Base-by-base conservation (phyloP, 192 early-diverging fungal species). In the Umbelopsis vinacea region DNA sequence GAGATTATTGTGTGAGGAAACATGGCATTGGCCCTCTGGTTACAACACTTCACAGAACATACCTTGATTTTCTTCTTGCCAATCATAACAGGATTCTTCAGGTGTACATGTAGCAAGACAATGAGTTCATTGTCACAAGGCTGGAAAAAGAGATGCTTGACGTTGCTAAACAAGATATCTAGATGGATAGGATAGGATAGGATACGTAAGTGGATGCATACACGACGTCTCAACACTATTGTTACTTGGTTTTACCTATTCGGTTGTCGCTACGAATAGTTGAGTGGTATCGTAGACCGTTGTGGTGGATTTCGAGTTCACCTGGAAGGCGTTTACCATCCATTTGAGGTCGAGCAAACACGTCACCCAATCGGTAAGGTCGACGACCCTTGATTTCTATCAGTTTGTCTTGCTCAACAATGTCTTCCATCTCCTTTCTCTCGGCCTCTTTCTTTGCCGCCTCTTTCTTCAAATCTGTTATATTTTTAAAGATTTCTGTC, bases 141-240 rank as follows among this genome's bases (percentile, higher is more conserved):
- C 78, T 99, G 98, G 85, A 97, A 99, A 79, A 98, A 94, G 60
- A 99, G 71, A 76, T 99, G 98, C 74, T 94, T 92, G 74, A 99
- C 92, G 79, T 99, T 99, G 84, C 92, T 95, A 77, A 99, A 99
- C 69, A 99, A 79, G 38, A 99, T 87, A 80, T 98, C 95, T 86
- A 26, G 21, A 26, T 26, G 4, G 22, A 26, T 8, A 5, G 67
- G 19, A 9, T 43, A 24, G 11, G 46, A n/a, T n/a, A n/a, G 29
- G 29, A 29, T 50, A 17, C 47, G 29, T 35, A 23, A 43, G 40
- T 43, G 15, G 19, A 24, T 24, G 23, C 3, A 22, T 5, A 24
- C 26, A 6, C 21, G 3, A 54, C n/a, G 3, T 23, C 10, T 23
- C 1, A 8, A 12, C 2, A 12, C 23, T 4, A 29, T 37, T n/a